Evolutionary conservation across 371 early-diverging fungal genomes (phyloP).

Genomic region (Batkoa obscura): DNA sequence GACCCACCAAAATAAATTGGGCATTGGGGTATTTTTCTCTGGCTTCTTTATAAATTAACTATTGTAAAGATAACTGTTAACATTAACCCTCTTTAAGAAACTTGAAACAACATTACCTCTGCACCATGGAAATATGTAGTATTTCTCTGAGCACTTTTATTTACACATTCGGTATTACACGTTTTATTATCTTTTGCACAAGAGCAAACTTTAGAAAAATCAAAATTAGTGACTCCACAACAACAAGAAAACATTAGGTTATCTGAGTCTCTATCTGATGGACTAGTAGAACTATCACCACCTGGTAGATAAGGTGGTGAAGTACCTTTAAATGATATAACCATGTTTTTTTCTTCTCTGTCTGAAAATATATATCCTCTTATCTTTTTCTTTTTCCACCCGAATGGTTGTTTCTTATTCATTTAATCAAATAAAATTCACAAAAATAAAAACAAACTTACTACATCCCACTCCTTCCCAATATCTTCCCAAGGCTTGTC

Average conservation of each 20-base stretch:
- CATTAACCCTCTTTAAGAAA: too few relatives aligned
- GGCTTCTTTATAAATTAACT: slow-evolving; percentile 7
- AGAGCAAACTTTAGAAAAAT: slow-evolving; percentile 62
- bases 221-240: slow-evolving; percentile 64
- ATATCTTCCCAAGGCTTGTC: slow-evolving; percentile 3
- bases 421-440: not conserved
- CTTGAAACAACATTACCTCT: not conserved
- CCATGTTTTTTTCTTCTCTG: slow-evolving; percentile 32
- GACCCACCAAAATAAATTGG: slow-evolving; percentile 69
- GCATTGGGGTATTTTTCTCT: slow-evolving; percentile 33
- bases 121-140: slow-evolving; percentile 7
- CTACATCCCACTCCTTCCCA: slow-evolving; percentile 1
- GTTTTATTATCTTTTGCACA: slow-evolving; percentile 29
- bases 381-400: slow-evolving; percentile 64
- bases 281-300: slow-evolving; percentile 25
- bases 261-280: slow-evolving; percentile 51
- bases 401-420: slow-evolving; percentile 49
- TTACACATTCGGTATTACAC: slow-evolving; percentile 10
- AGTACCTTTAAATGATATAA: slow-evolving; percentile 77
- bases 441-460: not conserved
- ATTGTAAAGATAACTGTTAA: too few relatives aligned
- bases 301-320: slow-evolving; percentile 35
- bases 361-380: slow-evolving; percentile 69
- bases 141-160: slow-evolving; percentile 7
- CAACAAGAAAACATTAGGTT: slow-evolving; percentile 90